Conservation (phyloP, 2,329 filamentous ascomycete species). For the Fusarium euwallaceae region DNA sequence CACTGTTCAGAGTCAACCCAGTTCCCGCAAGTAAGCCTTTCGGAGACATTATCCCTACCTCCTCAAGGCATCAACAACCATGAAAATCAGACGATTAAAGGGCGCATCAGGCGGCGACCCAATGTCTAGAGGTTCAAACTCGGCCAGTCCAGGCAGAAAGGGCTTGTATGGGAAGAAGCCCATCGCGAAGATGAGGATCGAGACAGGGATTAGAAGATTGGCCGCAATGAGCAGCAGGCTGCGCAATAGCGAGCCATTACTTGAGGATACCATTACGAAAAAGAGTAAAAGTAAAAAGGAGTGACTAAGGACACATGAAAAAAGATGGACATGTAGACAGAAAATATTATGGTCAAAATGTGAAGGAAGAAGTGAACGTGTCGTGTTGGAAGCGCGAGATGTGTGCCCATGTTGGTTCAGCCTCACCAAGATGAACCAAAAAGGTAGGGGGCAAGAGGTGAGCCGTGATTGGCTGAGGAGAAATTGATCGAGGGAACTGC, state of each 20-base stretch:
- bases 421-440: slow-evolving; percentile 43
- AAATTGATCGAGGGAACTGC: slow-evolving; percentile 10
- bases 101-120: slow-evolving; percentile 72
- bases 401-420: slow-evolving; percentile 29
- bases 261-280: slow-evolving; percentile 44
- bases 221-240: slow-evolving; percentile 70
- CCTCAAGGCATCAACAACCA: slow-evolving; percentile 96
- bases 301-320: slow-evolving; percentile 21
- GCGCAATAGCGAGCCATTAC: slow-evolving; percentile 46
- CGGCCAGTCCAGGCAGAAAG: slow-evolving; percentile 86
- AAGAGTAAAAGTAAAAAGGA: slow-evolving; percentile 19
- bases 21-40: slow-evolving; percentile 32
- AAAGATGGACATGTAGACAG: slow-evolving; percentile 10
- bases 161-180: slow-evolving; percentile 99
- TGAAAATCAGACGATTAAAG: slow-evolving; percentile 93
- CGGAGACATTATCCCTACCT: slow-evolving; percentile 66
- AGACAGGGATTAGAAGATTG: slow-evolving; percentile 82
- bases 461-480: slow-evolving; percentile 34
- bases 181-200: slow-evolving; percentile 82
- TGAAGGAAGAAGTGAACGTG: slow-evolving; percentile 43
- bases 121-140: slow-evolving; percentile 70
- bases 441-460: slow-evolving; percentile 26
- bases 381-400: slow-evolving; percentile 41
- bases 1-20: slow-evolving; percentile 64
- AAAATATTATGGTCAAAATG: slow-evolving; percentile 17